Base-by-base conservation (phyloP, 306 rosid species). In the Lathyrus oleraceus region DNA sequence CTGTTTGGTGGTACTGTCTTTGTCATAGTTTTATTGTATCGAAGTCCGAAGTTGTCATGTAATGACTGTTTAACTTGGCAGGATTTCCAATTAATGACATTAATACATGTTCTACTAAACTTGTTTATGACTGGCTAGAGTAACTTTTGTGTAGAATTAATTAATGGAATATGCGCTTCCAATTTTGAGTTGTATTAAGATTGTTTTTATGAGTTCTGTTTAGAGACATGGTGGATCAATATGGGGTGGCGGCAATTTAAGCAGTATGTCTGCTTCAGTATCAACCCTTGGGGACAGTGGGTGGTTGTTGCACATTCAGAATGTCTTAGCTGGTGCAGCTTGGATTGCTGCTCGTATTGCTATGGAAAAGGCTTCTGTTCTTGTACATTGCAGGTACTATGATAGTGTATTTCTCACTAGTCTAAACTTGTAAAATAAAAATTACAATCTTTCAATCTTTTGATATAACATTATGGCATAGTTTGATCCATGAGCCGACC, bases 221-320 rank as follows among this genome's bases (percentile, higher is more conserved):
- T 69, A 91, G 99, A 88, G 99, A 79, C 91, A 94, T 79, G 99
- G 99, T 69, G 99, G 92, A 47, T 91, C 91, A 78, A 94, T 86
- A 40, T 94, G 99, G 99, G 96, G 99, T 80, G 99, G 99, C 69
- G 99, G 99, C 54, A 94, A 94, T 76, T 89, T 94, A 47, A 91
- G 97, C 79, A 90, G 97, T 73, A 94, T 94, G 99, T 94, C 99
- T 80, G 87, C 96, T 80, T 91, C 97, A 17, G 99, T 94, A 65
- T 88, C 99, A 69, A 84, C 91, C 59, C 95, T 94, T 76, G 97
- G 96, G 76, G 97, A 94, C 78, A 88, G 89, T 85, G 99, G 97
- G 62, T 94, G 99, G 99, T 70, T 94, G 75, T 85, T 83, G 75
- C 96, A 91, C 64, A 83, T 94, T 72, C 99, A 94, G 58, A 86